A percentile compares a stretch with the other conserved stretches of the same genome.
Evolutionary conservation across 1,284 basidiomycete species (phyloP).

Genomic region (Cryptococcus floricola): DNA sequence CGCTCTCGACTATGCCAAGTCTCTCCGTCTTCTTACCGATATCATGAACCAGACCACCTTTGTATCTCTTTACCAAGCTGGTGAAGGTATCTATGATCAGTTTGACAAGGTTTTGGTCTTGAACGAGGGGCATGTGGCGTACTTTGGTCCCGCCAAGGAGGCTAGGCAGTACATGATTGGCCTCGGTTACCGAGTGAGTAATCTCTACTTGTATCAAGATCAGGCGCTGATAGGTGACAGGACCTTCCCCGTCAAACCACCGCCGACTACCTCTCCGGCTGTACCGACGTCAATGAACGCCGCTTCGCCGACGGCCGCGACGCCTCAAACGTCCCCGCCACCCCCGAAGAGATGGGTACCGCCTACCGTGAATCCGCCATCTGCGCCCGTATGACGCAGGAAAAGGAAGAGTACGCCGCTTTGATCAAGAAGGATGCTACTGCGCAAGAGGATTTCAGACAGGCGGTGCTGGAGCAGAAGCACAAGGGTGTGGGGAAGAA

Average conservation of each 20-base stretch:
- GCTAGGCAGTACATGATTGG: conserved; percentile 54
- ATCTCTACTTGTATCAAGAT: background rate
- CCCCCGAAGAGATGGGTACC: conserved; percentile 66
- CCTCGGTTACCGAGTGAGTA: conserved; percentile 50
- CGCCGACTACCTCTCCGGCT: conserved; percentile 67
- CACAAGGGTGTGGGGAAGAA: conserved; percentile 73
- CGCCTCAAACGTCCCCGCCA: conserved; percentile 63
- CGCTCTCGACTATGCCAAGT: conserved; percentile 58
- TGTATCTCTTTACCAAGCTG: conserved; percentile 58
- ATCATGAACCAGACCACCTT: conserved; percentile 52
- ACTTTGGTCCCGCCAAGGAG: conserved; percentile 55
- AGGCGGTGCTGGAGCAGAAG: conserved; percentile 72
- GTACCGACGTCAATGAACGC: conserved; percentile 76
- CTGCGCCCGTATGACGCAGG: conserved; percentile 54
- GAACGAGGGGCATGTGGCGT: conserved; percentile 54
- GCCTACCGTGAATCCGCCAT: conserved; percentile 62
- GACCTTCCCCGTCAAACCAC: conserved; percentile 52
- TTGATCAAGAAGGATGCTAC: conserved; percentile 60
- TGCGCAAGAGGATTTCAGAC: conserved; percentile 70
- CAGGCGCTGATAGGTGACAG: conserved; percentile 4
- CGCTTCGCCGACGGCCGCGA: conserved; percentile 71
- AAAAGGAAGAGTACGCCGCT: conserved; percentile 62
- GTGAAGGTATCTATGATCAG: conserved; percentile 61
- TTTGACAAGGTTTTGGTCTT: conserved; percentile 67
- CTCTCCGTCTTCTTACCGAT: conserved; percentile 56